phyloP scores from a whole-genome alignment of 108 stramenopile species.

The Cyclotella baltica region DNA sequence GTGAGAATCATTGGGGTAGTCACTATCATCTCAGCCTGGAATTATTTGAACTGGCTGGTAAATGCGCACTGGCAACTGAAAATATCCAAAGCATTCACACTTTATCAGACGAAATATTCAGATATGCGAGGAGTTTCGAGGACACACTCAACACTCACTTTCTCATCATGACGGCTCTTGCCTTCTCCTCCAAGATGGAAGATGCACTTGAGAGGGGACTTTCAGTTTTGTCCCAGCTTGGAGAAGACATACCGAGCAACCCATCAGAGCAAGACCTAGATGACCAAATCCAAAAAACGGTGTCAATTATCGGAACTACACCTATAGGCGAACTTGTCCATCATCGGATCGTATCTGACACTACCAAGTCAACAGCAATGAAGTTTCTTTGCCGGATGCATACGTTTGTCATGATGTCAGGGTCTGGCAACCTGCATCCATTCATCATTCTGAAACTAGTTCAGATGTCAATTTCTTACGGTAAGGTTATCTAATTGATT shows the following conservation, averaged over 20 bases:
- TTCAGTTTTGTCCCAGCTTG: constrained; percentile 16
- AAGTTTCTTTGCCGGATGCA: background rate
- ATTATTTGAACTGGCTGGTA: constrained; percentile 21
- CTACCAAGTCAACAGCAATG: constrained; percentile 16
- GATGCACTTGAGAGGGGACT: constrained; percentile 16
- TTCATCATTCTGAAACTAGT: constrained; percentile 8
- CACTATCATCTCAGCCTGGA: constrained; percentile 36
- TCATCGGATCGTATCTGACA: constrained; percentile 1
- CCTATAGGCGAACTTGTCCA: constrained; percentile 12
- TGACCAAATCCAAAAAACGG: no score
- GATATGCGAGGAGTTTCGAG: constrained; percentile 7
- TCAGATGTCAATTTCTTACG: constrained; percentile 7
- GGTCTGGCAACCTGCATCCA: background rate
- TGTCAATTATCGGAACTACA: no score
- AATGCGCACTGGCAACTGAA: constrained; percentile 3
- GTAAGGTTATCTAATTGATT: no score
- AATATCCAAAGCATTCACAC: background rate
- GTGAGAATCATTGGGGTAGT: constrained; percentile 24
- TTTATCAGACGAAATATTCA: background rate
- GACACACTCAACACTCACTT: constrained; percentile 9
- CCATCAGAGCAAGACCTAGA: background rate
- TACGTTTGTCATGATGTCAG: background rate
- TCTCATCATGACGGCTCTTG: background rate
- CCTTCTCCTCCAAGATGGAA: background rate
- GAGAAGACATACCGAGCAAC: constrained; percentile 7